These are phyloP conservation scores for Sarocladium brachiariae DNA, from an alignment of 2,329 filamentous ascomycete genomes.

Conservation along the genomic window DNA sequence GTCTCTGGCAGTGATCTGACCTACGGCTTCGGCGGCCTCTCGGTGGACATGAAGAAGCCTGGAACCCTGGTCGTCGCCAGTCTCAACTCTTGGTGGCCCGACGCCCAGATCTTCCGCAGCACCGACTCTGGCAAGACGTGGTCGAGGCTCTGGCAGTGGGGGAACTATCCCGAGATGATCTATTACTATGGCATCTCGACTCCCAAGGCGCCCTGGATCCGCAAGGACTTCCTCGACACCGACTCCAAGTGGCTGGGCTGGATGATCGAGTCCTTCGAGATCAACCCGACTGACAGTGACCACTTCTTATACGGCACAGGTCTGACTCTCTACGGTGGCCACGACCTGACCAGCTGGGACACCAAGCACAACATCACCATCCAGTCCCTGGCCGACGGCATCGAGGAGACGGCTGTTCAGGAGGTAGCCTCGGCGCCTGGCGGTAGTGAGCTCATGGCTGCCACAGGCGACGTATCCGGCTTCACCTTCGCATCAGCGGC, in stretches of 20 bases:
- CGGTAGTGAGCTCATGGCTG: constrained; percentile 44
- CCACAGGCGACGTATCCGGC: constrained; percentile 44
- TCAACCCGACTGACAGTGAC: constrained; percentile 51
- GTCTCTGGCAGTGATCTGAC: constrained; percentile 37
- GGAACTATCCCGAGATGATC: constrained; percentile 35
- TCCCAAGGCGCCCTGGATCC: constrained; percentile 46
- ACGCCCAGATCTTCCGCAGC: constrained; percentile 49
- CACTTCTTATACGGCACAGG: constrained; percentile 58
- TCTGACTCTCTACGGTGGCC: constrained; percentile 45
- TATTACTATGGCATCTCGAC: constrained; percentile 40
- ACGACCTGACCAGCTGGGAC: constrained; percentile 50
- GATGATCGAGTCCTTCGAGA: constrained; percentile 54
- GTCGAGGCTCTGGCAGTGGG: constrained; percentile 47
- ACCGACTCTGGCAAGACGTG: constrained; percentile 48
- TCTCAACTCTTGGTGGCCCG: constrained; percentile 54
- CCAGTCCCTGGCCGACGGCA: constrained; percentile 44
- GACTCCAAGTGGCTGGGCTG: constrained; percentile 48
- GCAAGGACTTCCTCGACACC: constrained; percentile 38
- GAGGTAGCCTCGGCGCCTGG: constrained; percentile 41
- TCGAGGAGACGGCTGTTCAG: constrained; percentile 46
- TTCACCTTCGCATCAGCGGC: constrained; percentile 37
- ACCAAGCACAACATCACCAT: constrained; percentile 40
- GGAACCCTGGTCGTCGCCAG: constrained; percentile 51
- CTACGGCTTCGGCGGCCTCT: constrained; percentile 50
- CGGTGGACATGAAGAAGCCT: constrained; percentile 44